These are phyloP conservation scores for Knoxia roxburghii DNA, from an alignment of 257 asterid species.

Conservation along the genomic window DNA sequence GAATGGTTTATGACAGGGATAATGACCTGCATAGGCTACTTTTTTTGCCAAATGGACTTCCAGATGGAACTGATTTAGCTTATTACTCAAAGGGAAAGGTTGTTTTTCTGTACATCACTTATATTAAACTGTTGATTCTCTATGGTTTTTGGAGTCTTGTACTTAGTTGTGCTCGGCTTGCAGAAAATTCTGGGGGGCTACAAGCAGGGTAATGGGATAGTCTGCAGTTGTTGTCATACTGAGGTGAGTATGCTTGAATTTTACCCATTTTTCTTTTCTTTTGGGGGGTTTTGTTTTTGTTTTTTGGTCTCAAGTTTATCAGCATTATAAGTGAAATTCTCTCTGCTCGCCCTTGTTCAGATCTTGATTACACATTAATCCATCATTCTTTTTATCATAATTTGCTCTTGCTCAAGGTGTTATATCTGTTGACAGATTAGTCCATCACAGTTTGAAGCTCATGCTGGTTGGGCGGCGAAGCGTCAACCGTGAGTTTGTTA, in stretches of 20 bases:
- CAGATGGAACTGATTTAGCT: conserved; percentile 93
- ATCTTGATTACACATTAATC: conserved; percentile 58
- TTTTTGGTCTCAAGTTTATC: background rate
- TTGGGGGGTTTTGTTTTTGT: background rate
- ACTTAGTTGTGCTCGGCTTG: conserved; percentile 15
- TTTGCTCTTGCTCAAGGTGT: conserved; percentile 13
- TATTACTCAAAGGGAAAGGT: conserved; percentile 98
- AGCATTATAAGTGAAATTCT: no score
- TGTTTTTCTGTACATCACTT: conserved; percentile 14
- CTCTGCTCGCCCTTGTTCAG: conserved; percentile 11
- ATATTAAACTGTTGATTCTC: background rate
- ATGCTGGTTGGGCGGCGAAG: conserved; percentile 97
- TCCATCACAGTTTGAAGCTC: conserved; percentile 99
- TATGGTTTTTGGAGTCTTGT: conserved; percentile 9
- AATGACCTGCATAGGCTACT: conserved; percentile 86
- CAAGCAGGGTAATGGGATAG: conserved; percentile 92
- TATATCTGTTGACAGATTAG: conserved; percentile 54
- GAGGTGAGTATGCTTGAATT: conserved; percentile 45
- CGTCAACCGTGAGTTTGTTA: conserved; percentile 87
- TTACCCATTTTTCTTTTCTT: background rate
- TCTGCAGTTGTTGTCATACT: conserved; percentile 76
- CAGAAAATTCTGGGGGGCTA: conserved; percentile 94
- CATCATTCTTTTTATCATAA: conserved; percentile 29
- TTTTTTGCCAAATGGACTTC: conserved; percentile 97
- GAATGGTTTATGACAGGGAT: conserved; percentile 50